A percentile compares a stretch with the other conserved stretches of the same genome.
Evolutionary conservation across 495 filamentous ascomycete genomes (phyloP).

Genomic region (Collariella sp.): DNA sequence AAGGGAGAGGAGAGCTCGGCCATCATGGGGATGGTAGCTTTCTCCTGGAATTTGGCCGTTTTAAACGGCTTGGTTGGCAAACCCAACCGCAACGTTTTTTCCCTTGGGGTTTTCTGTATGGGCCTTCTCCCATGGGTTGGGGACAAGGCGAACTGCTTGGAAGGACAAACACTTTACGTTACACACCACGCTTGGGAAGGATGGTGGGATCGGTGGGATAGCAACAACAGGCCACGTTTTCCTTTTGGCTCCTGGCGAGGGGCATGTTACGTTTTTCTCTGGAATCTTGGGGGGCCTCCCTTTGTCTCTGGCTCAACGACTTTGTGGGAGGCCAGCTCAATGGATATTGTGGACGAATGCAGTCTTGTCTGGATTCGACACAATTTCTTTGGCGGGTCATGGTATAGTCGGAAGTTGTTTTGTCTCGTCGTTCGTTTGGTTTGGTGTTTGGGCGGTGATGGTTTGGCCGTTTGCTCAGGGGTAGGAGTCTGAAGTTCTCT

Average conservation of each 20-base stretch:
- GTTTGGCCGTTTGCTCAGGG: too few relatives aligned
- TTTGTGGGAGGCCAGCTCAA: too few relatives aligned
- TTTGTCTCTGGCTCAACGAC: neutral
- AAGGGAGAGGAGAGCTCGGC: neutral
- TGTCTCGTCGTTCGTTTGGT: neutral
- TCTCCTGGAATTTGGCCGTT: neutral
- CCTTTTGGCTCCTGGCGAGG: neutral
- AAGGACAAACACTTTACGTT: neutral
- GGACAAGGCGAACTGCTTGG: neutral
- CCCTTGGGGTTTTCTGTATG: neutral
- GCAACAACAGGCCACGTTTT: neutral
- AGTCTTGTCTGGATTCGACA: neutral
- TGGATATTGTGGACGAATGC: too few relatives aligned
- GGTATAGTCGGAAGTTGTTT: neutral
- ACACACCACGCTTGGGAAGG: neutral
- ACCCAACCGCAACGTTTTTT: constrained; percentile 4
- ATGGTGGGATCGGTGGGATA: too few relatives aligned
- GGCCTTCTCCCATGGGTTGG: neutral
- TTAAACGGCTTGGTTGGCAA: neutral
- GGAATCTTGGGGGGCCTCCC: neutral
- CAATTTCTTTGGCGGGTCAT: neutral
- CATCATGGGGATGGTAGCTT: neutral
- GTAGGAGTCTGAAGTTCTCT: too few relatives aligned
- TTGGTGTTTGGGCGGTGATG: neutral
- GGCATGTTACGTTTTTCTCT: neutral